Evolutionary conservation across 768 basidiomycete species (phyloP), one percentile per base, ranked within the genome.

Genomic region (Mycena maculata): DNA sequence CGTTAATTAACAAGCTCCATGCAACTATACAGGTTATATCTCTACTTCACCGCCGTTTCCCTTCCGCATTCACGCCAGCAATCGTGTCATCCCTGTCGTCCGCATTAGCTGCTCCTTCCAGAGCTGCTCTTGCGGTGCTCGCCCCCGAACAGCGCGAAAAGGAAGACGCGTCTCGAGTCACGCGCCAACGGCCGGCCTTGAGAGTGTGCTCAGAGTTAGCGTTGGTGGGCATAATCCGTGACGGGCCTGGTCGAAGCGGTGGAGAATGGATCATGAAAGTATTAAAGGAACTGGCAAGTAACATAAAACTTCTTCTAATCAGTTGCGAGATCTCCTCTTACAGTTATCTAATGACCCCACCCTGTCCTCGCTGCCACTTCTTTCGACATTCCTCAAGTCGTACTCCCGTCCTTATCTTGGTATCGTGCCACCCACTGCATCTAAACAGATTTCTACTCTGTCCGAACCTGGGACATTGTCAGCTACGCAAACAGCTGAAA

Each of bases 311-410:
- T 42, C 31, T 54, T 28, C 52, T 33, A 25, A 64, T 73, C 69
- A 63, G 56, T 53, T 49, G 54, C 25, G 22, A 48, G 65, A 61
- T 23, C 70, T 52, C 63, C 67, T 71, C 62, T 66, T 68, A 28
- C 71, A 98, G 96, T 79, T 98, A 48, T 93, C 94, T 1, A 92
- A 92, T 75, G 96, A 98, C 74, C 92, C 96, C 3, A 86, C 87
- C 23, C 82, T 95, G 41, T 92, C 91, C 13, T 98, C 97, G 9
- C 81, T 99, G 22, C 98, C 98, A 0, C 84, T 99, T 48, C 86
- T 98, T 33, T 87, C 94, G 10, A 95, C 92, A 0, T 99, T 99
- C 77, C 87, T 98, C 69, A 99, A 98, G 77, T 88, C 92, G n/a
- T 98, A 95, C 76, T 89, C 92, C 9, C 86, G 90, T 9, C 92